Percentiles rank a stretch among this genome's conserved stretches.
phyloP scores from a whole-genome alignment of 1,284 basidiomycete species.

The Moesziomyces sp. region DNA sequence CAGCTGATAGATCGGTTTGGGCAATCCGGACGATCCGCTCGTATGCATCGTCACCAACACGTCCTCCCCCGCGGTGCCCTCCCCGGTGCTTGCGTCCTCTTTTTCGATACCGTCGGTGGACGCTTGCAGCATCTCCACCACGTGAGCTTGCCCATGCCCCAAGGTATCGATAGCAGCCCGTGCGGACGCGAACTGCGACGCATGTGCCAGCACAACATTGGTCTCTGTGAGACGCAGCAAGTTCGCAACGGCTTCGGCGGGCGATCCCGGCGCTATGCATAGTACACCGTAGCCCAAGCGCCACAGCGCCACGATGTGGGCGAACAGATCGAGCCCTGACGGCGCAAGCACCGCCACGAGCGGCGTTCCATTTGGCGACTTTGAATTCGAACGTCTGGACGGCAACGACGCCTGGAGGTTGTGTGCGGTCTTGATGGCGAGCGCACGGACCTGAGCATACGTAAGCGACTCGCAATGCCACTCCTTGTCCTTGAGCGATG shows the following conservation, averaged over 20 bases:
- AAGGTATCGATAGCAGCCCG: conserved; percentile 12
- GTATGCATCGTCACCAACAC: conserved; percentile 75
- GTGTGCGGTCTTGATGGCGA: conserved; percentile 10
- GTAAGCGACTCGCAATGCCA: conserved; percentile 62
- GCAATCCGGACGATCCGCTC: conserved; percentile 73
- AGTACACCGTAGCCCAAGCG: conserved; percentile 68
- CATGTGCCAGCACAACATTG: conserved; percentile 71
- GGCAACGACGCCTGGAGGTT: conserved; percentile 11
- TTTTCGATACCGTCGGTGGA: not conserved
- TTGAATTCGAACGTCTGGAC: conserved; percentile 7
- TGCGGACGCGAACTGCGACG: conserved; percentile 68
- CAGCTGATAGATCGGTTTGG: conserved; percentile 68
- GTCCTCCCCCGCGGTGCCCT: conserved; percentile 57
- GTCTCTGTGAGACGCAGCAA: conserved; percentile 72
- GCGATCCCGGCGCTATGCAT: conserved; percentile 70
- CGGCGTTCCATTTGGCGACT: conserved; percentile 18
- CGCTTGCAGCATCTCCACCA: conserved; percentile 10
- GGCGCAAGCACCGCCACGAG: conserved; percentile 68
- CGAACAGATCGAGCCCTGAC: conserved; percentile 68
- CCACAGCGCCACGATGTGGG: conserved; percentile 68
- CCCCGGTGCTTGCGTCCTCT: no score
- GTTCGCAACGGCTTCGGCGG: conserved; percentile 73
- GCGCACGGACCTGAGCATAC: conserved; percentile 16
- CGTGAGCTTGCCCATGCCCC: not conserved
- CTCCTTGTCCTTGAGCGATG: conserved; percentile 30